Conservation (phyloP, 768 basidiomycete genomes). For the Sporobolomyces roseus region DNA sequence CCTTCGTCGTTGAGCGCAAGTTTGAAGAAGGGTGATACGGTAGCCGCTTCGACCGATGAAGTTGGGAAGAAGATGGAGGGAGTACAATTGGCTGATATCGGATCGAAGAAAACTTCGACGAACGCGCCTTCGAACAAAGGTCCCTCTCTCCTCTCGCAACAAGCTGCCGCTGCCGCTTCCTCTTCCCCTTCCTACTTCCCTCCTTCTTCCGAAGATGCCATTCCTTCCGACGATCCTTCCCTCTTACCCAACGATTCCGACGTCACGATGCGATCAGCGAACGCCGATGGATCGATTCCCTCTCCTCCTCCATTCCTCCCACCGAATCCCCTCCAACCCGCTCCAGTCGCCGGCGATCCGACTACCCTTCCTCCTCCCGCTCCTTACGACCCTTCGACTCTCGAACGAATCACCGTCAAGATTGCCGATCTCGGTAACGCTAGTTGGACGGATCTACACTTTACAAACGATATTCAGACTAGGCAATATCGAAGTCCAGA, state of each 20-base stretch:
- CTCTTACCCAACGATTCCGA: slow-evolving; percentile 26
- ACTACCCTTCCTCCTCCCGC: slow-evolving; percentile 51
- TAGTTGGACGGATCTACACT: slow-evolving; percentile 79
- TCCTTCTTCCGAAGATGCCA: not conserved
- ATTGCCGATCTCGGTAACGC: slow-evolving; percentile 95
- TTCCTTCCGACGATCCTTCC: slow-evolving; percentile 10
- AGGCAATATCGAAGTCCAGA: slow-evolving; percentile 96
- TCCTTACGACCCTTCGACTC: slow-evolving; percentile 46
- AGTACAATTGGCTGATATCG: slow-evolving; percentile 48
- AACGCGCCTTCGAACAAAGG: slow-evolving; percentile 42
- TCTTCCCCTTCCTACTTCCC: slow-evolving; percentile 20
- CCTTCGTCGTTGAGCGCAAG: slow-evolving; percentile 49
- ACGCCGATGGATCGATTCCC: slow-evolving; percentile 41
- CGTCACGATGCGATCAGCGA: slow-evolving; percentile 38
- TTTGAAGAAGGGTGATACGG: slow-evolving; percentile 17
- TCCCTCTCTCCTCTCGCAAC: slow-evolving; percentile 42
- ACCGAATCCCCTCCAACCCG: slow-evolving; percentile 46
- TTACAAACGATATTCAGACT: slow-evolving; percentile 97
- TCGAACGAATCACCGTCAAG: slow-evolving; percentile 88
- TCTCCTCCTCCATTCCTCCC: slow-evolving; percentile 47
- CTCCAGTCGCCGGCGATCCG: slow-evolving; percentile 52
- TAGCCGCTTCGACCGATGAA: slow-evolving; percentile 53
- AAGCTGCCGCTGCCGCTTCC: slow-evolving; percentile 47
- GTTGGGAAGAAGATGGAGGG: slow-evolving; percentile 55
- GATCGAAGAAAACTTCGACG: slow-evolving; percentile 42